Percentiles rank a stretch among this genome's conserved stretches.
These are phyloP conservation scores for Suillus occidentalis DNA, from an alignment of 768 basidiomycete species.

Conservation along the genomic window DNA sequence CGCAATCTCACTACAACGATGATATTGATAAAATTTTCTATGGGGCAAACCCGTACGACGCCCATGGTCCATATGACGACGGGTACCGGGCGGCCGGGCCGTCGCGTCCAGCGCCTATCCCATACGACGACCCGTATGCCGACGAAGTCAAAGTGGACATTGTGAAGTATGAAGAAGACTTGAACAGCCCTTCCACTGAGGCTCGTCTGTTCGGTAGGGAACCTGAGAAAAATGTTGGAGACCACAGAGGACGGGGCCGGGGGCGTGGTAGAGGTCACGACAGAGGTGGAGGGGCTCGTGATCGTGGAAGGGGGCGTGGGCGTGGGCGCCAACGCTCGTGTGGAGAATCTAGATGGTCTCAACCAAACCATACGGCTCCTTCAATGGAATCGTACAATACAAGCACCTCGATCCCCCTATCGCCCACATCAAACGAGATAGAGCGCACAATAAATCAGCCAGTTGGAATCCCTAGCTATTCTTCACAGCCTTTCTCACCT, in stretches of 20 bases:
- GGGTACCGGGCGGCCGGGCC: conserved; percentile 52
- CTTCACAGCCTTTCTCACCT: conserved; percentile 13
- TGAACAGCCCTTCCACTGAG: not conserved
- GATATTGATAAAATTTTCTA: conserved; percentile 44
- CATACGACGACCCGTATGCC: conserved; percentile 81
- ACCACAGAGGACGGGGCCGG: conserved; percentile 31
- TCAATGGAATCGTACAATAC: conserved; percentile 33
- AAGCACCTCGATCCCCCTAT: conserved; percentile 31
- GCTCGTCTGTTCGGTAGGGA: not conserved
- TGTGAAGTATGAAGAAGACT: conserved; percentile 10
- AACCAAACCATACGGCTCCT: conserved; percentile 13
- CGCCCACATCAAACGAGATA: conserved; percentile 48
- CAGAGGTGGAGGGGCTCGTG: conserved; percentile 25
- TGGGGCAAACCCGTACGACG: conserved; percentile 63
- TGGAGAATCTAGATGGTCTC: conserved; percentile 22
- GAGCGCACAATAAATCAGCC: conserved; percentile 44
- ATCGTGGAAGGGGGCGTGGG: conserved; percentile 29
- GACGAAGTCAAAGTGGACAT: conserved; percentile 39
- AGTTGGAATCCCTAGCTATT: conserved; percentile 21
- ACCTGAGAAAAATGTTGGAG: not conserved
- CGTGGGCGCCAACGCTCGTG: conserved; percentile 25
- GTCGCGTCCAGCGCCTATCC: conserved; percentile 64
- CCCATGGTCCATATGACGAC: conserved; percentile 67
- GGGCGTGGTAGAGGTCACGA: conserved; percentile 37
- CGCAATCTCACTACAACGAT: conserved; percentile 54